phyloP scores from a whole-genome alignment of 73 alveolate species.

The Uronychia binucleata region DNA sequence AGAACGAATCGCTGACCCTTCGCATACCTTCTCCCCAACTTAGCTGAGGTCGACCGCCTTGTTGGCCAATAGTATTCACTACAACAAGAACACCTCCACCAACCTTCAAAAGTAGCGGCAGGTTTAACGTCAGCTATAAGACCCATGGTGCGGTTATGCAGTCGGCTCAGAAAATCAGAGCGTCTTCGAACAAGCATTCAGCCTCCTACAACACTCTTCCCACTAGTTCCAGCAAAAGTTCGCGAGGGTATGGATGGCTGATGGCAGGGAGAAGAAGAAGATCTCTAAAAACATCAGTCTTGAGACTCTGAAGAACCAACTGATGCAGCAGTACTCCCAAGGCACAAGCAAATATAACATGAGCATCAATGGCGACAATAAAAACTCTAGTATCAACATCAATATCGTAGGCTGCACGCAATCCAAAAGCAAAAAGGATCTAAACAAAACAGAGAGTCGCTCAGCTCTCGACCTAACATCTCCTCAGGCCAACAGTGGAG shows the following conservation, averaged over 20 bases:
- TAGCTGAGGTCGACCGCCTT: neutral
- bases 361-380: neutral
- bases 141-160: neutral
- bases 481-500: neutral
- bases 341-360: neutral
- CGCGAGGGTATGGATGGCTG: neutral
- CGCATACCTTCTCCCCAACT: neutral
- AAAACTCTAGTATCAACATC: slow-evolving; percentile 1
- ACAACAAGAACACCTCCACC: neutral
- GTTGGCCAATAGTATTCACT: neutral
- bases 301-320: neutral
- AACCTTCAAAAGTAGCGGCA: neutral
- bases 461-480: neutral
- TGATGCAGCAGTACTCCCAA: neutral
- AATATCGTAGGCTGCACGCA: neutral
- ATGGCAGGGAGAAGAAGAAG: neutral
- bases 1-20: slow-evolving; percentile 7
- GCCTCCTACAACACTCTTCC: neutral
- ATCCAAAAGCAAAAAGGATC: neutral
- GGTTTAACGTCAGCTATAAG: neutral
- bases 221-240: neutral
- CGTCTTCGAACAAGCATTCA: neutral
- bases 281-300: neutral
- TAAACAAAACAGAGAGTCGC: neutral
- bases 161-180: neutral